Base-by-base conservation (phyloP, 78 protist genomes). In the Trichosphaerium sp. region DNA sequence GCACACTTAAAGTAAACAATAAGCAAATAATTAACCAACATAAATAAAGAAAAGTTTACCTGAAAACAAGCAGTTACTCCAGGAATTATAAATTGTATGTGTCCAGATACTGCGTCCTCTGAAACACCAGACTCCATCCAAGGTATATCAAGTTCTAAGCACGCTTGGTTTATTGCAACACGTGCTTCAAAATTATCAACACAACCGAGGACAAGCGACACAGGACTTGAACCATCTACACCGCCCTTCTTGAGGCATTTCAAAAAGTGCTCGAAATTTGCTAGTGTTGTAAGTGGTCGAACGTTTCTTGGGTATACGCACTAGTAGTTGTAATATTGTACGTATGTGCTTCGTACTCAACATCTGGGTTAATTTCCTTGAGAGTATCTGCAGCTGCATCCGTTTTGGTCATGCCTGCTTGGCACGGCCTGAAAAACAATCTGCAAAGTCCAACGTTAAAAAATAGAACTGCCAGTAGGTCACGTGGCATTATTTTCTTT, bases 81-180 rank as follows among this genome's bases (percentile, higher is more conserved):
- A 1, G 97, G 97, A 10, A 29, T 2, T 11, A 93, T 54, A 29
- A 88, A 64, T 75, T 91, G 96, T 34, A 92, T 92, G 88, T 95
- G 97, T 21, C 97, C 97, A 0, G 97, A 92, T 25, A 95, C 89
- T 11, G 99, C 99, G 70, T 91, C 71, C 76, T 95, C 99, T 1
- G 87, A 39, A 21, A 95, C 99, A n/a, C 99, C 99, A 1, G 88
- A 74, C 54, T 95, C 99, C 87, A 93, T 83, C 99, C 99, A 95
- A 6, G 23, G 18, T 6, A 11, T 62, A 62, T 28, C 67, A 23
- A 78, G 28, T 25, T 79, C 78, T 51, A 79, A 25, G 60, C 72
- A 72, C 14, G 76, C 84, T 37, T 77, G 84, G 69, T 84, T 84
- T 68, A 84, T 57, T 0, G 89, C 68, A 26, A 73, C 56, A 31